Conservation (phyloP, 768 basidiomycete genomes). For the Tricholoma furcatifolium region DNA sequence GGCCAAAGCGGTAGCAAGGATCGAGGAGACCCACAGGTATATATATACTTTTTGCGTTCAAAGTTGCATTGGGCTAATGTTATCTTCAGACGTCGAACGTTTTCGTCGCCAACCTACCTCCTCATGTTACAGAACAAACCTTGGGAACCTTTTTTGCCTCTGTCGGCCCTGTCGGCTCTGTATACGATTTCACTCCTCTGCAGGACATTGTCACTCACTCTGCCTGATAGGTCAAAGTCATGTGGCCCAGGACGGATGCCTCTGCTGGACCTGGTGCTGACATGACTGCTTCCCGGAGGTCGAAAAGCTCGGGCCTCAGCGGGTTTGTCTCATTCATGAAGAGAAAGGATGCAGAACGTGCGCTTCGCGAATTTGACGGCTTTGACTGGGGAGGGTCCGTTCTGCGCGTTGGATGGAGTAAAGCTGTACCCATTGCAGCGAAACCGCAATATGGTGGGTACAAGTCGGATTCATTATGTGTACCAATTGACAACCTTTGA, state of each 20-base stretch:
- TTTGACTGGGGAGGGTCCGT: conserved; percentile 92
- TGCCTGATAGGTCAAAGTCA: conserved; percentile 77
- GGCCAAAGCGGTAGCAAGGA: conserved; percentile 90
- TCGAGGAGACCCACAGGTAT: conserved; percentile 81
- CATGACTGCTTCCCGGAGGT: conserved; percentile 69
- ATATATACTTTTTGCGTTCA: conserved; percentile 13
- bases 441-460: conserved; percentile 78
- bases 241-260: conserved; percentile 94
- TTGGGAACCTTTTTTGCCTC: conserved; percentile 91
- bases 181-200: conserved; percentile 28
- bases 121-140: conserved; percentile 79
- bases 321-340: conserved; percentile 99
- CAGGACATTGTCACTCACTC: neutral
- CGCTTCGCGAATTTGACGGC: conserved; percentile 88
- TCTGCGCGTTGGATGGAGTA: conserved; percentile 94
- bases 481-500: neutral
- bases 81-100: conserved; percentile 81
- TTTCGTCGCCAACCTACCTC: conserved; percentile 92
- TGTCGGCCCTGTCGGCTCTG: conserved; percentile 90
- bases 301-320: conserved; percentile 76
- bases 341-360: conserved; percentile 85
- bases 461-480: neutral
- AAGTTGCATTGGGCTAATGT: neutral
- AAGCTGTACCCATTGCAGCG: conserved; percentile 84
- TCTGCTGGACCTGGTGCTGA: conserved; percentile 68